Percentiles rank a stretch among this genome's conserved stretches.
phyloP scores from a whole-genome alignment of 2,329 filamentous ascomycete genomes.

The Ascochyta fabae region DNA sequence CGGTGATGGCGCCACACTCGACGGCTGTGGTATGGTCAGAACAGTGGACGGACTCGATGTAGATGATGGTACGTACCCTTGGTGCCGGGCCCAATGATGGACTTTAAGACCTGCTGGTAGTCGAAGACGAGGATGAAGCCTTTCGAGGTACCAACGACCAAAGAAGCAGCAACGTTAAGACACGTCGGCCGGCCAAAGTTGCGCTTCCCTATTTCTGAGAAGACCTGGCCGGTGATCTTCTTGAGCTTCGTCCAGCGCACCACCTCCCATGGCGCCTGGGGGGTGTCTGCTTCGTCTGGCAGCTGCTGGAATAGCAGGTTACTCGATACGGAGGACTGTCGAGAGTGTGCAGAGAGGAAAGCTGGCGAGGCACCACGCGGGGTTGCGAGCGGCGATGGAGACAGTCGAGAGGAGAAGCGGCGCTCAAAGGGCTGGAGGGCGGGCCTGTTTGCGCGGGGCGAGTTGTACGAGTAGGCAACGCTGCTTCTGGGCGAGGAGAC shows the following conservation, averaged over 20 bases:
- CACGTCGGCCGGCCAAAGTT: slow-evolving; percentile 94
- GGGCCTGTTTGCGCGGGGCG: slow-evolving; percentile 74
- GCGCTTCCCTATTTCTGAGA: slow-evolving; percentile 89
- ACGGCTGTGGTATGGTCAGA: slow-evolving; percentile 65
- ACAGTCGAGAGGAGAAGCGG: slow-evolving; percentile 88
- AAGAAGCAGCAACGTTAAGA: slow-evolving; percentile 83
- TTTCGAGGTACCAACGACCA: slow-evolving; percentile 91
- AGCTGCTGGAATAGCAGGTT: slow-evolving; percentile 65
- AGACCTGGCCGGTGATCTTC: slow-evolving; percentile 86
- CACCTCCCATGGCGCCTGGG: slow-evolving; percentile 91
- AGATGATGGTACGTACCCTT: slow-evolving; percentile 67
- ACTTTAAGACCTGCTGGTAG: slow-evolving; percentile 93
- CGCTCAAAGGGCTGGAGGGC: slow-evolving; percentile 93
- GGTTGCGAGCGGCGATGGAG: slow-evolving; percentile 64
- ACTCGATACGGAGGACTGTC: slow-evolving; percentile 79
- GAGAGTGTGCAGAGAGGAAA: slow-evolving; percentile 77
- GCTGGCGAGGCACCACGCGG: slow-evolving; percentile 77
- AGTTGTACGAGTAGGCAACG: slow-evolving; percentile 71
- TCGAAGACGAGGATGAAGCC: slow-evolving; percentile 96
- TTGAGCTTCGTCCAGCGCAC: slow-evolving; percentile 93
- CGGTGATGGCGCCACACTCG: slow-evolving; percentile 86
- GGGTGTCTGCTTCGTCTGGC: slow-evolving; percentile 66
- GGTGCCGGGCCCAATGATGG: slow-evolving; percentile 90
- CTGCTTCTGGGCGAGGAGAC: slow-evolving; percentile 74
- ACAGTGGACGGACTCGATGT: not conserved